Evolutionary conservation across 495 filamentous ascomycete genomes (phyloP), one percentile per base, ranked within the genome.

Genomic region (Trichoderma reesei): DNA sequence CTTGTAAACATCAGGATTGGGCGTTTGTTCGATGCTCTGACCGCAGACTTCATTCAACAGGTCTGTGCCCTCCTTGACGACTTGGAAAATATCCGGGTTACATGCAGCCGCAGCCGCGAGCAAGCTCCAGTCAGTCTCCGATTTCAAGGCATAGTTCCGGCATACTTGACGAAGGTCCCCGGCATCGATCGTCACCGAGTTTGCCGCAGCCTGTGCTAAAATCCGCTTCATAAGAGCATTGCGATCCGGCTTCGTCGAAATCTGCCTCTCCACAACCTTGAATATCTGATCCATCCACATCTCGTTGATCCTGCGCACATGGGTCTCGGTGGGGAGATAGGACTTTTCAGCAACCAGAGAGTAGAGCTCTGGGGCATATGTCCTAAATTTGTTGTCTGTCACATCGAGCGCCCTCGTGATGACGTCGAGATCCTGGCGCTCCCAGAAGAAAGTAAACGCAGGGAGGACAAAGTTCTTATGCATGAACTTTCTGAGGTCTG

Each of bases 391-490:
- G 39, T 66, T 66, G n/a, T 68, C 67, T 0, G 73, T 66, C 20
- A 75, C 66, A 14, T 71, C 69, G 8, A 79, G 66, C 3, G 74
- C 72, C 10, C 69, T 59, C 56, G 73, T 64, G 11, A 79, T 62
- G 14, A 75, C 68, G 9, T 76, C 68, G 61, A 72, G 63, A 38
- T 72, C 75, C 20, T 63, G 72, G n/a, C 65, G 75, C 68, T 71
- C 80, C 48, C 79, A 75, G 69, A 85, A 88, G 3, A 77, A 75
- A 4, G 78, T 72, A 60, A 85, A 85, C 38, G 85, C 83, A 4
- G 90, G 90, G 2, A 87, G 73, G 20, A 95, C 79, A 38, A 95
- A 78, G 75, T 91, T 86, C 36, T 81, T 80, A n/a, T 84, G 82
- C 62, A 92, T 69, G 20, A 91, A 77, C 2, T 80, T 79, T 64